Evolutionary conservation across 768 basidiomycete genomes (phyloP).

Genomic region (Hortiboletus campestris): DNA sequence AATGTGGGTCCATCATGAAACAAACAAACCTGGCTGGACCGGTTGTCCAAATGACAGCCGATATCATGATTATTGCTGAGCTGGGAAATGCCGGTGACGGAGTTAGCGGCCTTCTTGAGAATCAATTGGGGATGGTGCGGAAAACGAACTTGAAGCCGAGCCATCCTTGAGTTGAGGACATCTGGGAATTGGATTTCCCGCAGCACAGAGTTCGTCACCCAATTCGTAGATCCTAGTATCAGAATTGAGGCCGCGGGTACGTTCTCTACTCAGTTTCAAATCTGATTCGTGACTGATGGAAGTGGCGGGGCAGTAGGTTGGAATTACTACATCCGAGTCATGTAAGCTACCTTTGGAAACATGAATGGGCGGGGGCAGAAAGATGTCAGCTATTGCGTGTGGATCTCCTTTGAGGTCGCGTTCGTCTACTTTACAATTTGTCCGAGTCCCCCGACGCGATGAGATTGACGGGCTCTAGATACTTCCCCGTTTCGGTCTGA

Average conservation of each 20-base stretch:
- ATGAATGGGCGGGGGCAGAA: neutral
- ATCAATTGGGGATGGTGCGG: too few relatives aligned
- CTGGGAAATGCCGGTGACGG: too few relatives aligned
- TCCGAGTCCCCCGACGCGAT: too few relatives aligned
- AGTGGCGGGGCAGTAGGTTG: neutral
- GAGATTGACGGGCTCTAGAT: neutral
- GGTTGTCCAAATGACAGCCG: neutral
- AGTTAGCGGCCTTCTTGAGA: too few relatives aligned
- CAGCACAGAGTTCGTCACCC: conserved; percentile 17
- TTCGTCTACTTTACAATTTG: neutral
- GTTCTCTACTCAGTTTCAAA: neutral
- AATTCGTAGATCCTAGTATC: conserved; percentile 19
- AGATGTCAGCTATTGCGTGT: neutral
- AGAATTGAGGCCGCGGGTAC: neutral
- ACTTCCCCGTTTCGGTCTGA: conserved; percentile 4
- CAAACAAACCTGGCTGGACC: too few relatives aligned
- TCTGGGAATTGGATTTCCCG: too few relatives aligned
- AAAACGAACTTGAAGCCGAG: too few relatives aligned
- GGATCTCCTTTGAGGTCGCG: neutral
- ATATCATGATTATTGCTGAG: too few relatives aligned
- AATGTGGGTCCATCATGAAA: too few relatives aligned
- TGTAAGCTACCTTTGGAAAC: neutral
- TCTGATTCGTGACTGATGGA: neutral
- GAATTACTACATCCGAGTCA: conserved; percentile 9
- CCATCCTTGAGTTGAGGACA: too few relatives aligned